phyloP scores from a whole-genome alignment of 2,329 filamentous ascomycete genomes.

The Alternaria incomplexa region DNA sequence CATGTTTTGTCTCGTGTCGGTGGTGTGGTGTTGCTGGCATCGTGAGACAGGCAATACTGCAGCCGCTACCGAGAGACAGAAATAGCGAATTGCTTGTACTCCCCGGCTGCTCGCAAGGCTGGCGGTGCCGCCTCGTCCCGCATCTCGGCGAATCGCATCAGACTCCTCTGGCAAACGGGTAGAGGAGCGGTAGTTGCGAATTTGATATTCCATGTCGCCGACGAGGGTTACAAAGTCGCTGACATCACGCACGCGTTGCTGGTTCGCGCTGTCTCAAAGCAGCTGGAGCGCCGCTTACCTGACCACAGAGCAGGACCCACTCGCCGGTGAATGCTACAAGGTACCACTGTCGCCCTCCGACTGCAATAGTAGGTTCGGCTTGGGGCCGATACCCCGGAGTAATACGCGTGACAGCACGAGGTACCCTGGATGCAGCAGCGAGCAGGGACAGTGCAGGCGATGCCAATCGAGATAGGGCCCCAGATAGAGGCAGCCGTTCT shows the following conservation, averaged over 20 bases:
- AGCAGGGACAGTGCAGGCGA: conserved; percentile 8
- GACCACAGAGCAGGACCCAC: conserved; percentile 1
- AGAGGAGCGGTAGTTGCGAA: conserved; percentile 3
- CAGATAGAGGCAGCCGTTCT: not conserved
- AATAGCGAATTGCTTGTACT: conserved; percentile 1
- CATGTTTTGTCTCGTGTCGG: not conserved
- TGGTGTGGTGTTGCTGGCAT: not conserved
- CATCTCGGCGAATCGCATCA: conserved; percentile 14
- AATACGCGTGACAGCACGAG: conserved; percentile 9
- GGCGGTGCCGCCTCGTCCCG: conserved; percentile 11
- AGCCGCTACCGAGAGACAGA: not conserved
- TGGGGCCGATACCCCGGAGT: not conserved
- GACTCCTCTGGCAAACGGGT: not conserved
- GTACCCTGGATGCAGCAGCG: not conserved
- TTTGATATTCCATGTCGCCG: not conserved
- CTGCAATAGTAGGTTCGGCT: not conserved
- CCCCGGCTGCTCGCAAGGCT: conserved; percentile 3
- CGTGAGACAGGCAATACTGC: not conserved
- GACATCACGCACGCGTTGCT: conserved; percentile 1
- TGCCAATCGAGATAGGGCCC: conserved; percentile 4
- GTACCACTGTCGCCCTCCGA: not conserved
- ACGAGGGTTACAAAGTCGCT: not conserved
- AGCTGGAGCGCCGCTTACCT: conserved; percentile 4
- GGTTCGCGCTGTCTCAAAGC: conserved; percentile 7
- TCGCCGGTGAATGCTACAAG: conserved; percentile 2